A percentile compares a stretch with the other conserved stretches of the same genome.
Evolutionary conservation across 139 green algal genomes (phyloP).

Genomic region (Coelastrella sp.): DNA sequence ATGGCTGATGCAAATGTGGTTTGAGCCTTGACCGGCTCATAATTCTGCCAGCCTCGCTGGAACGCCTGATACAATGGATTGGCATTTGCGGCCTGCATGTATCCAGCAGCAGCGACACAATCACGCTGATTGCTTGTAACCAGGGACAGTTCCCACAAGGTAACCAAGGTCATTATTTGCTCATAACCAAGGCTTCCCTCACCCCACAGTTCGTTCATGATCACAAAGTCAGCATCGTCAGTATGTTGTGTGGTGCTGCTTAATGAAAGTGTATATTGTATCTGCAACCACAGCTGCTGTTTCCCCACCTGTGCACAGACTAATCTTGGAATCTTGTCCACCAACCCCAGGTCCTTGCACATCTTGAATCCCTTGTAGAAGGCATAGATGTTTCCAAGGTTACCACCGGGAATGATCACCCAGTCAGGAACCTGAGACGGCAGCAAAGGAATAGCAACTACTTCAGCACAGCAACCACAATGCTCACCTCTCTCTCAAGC

Average conservation of each 20-base stretch:
- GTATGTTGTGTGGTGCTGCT: too few relatives aligned
- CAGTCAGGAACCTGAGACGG: slow-evolving; percentile 91
- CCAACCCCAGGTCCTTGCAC: slow-evolving; percentile 92
- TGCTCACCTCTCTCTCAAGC: too few relatives aligned
- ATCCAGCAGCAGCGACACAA: neutral
- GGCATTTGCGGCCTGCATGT: slow-evolving; percentile 90
- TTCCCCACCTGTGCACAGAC: slow-evolving; percentile 74
- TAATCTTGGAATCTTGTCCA: slow-evolving; percentile 92
- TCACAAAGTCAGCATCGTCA: too few relatives aligned
- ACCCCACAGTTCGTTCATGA: too few relatives aligned
- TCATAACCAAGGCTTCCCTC: too few relatives aligned
- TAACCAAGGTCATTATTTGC: too few relatives aligned
- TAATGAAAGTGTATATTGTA: too few relatives aligned
- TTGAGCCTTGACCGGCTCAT: slow-evolving; percentile 92
- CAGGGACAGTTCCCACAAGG: too few relatives aligned
- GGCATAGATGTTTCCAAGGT: slow-evolving; percentile 99
- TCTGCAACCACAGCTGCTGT: too few relatives aligned
- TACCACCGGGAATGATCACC: slow-evolving; percentile 98
- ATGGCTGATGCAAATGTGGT: slow-evolving; percentile 98
- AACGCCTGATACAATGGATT: slow-evolving; percentile 98
- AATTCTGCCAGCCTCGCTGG: slow-evolving; percentile 78
- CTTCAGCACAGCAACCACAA: neutral
- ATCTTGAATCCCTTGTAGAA: slow-evolving; percentile 98
- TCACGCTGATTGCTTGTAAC: neutral
- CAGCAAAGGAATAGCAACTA: neutral